Evolutionary conservation across 176 grass and related monocot genomes (phyloP), one percentile per base, ranked within the genome.

Genomic region (Luzula sylvatica): DNA sequence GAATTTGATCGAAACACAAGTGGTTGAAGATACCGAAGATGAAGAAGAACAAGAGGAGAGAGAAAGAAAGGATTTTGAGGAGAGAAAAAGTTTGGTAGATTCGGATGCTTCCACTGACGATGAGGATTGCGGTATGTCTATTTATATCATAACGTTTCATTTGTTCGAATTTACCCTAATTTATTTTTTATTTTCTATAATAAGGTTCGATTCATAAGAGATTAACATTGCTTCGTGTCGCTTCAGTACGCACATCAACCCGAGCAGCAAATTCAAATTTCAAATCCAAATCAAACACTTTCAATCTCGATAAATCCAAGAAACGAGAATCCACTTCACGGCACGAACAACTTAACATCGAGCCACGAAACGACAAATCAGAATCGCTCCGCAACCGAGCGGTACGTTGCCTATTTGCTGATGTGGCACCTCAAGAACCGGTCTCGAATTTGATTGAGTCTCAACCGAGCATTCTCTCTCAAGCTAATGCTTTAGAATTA

Each of bases 401-500:
- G 28, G 74, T 71, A 55, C 77, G 81, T 53, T 77, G 75, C 11
- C 78, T 83, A 63, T 88, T 83, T 88, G 43, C 56, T 69, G 85
- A 88, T 17, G 42, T 16, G 22, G n/a, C 8, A 23, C 65, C 17
- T 52, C 82, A 94, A 35, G 77, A 94, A 46, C 87, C 82, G 46
- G 30, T n/a, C n/a, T n/a, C n/a, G n/a, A n/a, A n/a, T n/a, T n/a
- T n/a, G n/a, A n/a, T n/a, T n/a, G n/a, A n/a, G n/a, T n/a, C n/a
- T n/a, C n/a, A n/a, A n/a, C n/a, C n/a, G n/a, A 55, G 77, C 53
- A 78, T 86, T 63, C 23, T 75, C 16, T 94, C 87, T 38, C 87
- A 94, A 56, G 81, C 61, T 38, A 82, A 82, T 78, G 87, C 87
- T 50, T 77, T 94, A 47, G 74, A 82, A 23, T 7, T 94, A 68